A percentile compares a stretch with the other conserved stretches of the same genome.
Evolutionary conservation across 78 protist species (phyloP).

Genomic region (Bodo saltans): DNA sequence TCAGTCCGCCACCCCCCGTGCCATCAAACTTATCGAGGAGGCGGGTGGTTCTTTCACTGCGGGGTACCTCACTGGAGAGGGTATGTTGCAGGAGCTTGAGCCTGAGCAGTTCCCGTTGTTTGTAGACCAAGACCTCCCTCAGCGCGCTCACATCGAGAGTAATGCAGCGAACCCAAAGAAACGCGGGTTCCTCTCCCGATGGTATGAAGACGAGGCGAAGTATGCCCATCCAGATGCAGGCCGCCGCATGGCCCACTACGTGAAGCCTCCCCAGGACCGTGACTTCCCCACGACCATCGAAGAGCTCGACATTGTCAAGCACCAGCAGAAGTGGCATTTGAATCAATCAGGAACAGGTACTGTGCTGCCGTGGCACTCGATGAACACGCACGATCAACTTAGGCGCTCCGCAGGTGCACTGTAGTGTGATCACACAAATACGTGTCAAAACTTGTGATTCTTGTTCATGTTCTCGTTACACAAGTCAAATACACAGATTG

Average conservation of each 20-base stretch:
- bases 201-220: background rate
- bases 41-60: constrained; percentile 1
- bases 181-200: background rate
- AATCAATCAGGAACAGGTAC: background rate
- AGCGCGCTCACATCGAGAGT: background rate
- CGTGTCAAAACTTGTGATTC: too few species aligned
- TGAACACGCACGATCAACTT: too few species aligned
- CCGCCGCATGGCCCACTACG: background rate
- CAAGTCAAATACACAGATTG: too few species aligned
- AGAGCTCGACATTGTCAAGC: background rate
- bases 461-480: too few species aligned
- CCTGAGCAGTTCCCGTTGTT: background rate
- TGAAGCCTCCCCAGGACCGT: background rate
- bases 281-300: background rate
- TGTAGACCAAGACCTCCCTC: background rate
- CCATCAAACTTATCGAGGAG: background rate
- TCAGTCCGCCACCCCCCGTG: constrained; percentile 6
- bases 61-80: background rate
- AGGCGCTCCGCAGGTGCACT: too few species aligned
- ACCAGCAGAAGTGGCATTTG: background rate
- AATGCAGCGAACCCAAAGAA: background rate
- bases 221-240: background rate
- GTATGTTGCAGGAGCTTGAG: background rate
- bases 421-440: too few species aligned
- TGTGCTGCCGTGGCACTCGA: background rate